phyloP scores from a whole-genome alignment of 2,329 filamentous ascomycete genomes.

The Colletotrichum spaethianum region DNA sequence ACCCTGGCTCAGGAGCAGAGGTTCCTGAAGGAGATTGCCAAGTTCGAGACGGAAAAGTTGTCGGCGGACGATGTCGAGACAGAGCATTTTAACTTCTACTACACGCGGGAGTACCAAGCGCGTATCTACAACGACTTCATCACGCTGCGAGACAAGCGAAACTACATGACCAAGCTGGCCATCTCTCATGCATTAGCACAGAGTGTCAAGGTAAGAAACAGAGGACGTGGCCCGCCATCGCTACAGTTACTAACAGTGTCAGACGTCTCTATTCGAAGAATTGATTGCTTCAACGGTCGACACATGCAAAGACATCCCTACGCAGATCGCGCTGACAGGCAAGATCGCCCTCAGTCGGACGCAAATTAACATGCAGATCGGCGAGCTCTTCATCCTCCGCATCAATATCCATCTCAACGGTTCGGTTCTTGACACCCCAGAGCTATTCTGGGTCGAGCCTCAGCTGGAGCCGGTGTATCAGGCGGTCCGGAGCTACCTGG shows the following conservation, averaged over 20 bases:
- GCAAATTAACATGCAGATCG: conserved; percentile 99
- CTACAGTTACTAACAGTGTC: conserved; percentile 3
- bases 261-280: conserved; percentile 97
- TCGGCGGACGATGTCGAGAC: conserved; percentile 91
- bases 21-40: conserved; percentile 93
- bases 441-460: conserved; percentile 98
- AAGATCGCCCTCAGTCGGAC: conserved; percentile 89
- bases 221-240: not conserved
- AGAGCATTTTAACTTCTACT: conserved; percentile 99
- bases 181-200: conserved; percentile 97
- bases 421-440: conserved; percentile 94
- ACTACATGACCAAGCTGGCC: conserved; percentile 98
- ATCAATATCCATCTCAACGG: conserved; percentile 99
- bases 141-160: conserved; percentile 90
- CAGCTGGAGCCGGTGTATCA: conserved; percentile 97
- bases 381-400: conserved; percentile 95
- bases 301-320: conserved; percentile 91
- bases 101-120: conserved; percentile 96
- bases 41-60: conserved; percentile 94
- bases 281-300: conserved; percentile 94
- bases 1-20: conserved; percentile 88
- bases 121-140: conserved; percentile 99
- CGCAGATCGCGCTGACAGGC: conserved; percentile 92
- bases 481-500: conserved; percentile 93
- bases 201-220: conserved; percentile 82